A percentile compares a stretch with the other conserved stretches of the same genome.
Evolutionary conservation across 2,329 filamentous ascomycete genomes (phyloP).

Genomic region (Aspergillus candidus): DNA sequence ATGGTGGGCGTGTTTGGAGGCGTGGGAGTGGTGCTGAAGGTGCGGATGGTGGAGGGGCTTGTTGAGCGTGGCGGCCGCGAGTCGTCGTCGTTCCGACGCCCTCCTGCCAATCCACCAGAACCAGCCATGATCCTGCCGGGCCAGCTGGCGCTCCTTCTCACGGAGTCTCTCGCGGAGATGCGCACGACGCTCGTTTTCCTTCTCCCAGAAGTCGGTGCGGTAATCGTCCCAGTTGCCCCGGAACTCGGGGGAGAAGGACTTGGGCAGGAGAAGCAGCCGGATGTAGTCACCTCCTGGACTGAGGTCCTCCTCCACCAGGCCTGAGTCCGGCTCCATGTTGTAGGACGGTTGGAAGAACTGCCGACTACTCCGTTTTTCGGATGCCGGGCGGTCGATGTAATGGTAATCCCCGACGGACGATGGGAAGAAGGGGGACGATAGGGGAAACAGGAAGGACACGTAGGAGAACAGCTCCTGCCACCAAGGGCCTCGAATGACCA

Average conservation of each 20-base stretch:
- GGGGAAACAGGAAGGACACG: slow-evolving; percentile 70
- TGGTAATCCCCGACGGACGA: slow-evolving; percentile 64
- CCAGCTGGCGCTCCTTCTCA: slow-evolving; percentile 60
- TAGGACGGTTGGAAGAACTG: slow-evolving; percentile 34
- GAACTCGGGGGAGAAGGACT: slow-evolving; percentile 91
- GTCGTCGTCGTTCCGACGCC: slow-evolving; percentile 26
- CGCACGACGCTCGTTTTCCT: slow-evolving; percentile 82
- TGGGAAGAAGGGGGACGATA: slow-evolving; percentile 60
- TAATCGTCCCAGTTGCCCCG: slow-evolving; percentile 97
- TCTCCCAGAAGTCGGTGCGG: slow-evolving; percentile 91
- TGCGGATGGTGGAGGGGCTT: slow-evolving; percentile 22
- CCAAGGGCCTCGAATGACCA: slow-evolving; percentile 77
- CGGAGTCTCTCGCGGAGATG: slow-evolving; percentile 65
- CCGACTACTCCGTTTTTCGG: slow-evolving; percentile 35
- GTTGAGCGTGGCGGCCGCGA: slow-evolving; percentile 23
- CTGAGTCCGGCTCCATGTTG: slow-evolving; percentile 59
- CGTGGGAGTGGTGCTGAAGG: slow-evolving; percentile 24
- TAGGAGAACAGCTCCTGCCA: slow-evolving; percentile 71
- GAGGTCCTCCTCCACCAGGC: slow-evolving; percentile 76
- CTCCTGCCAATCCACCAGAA: slow-evolving; percentile 69
- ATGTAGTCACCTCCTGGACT: slow-evolving; percentile 86
- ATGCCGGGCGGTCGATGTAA: slow-evolving; percentile 59
- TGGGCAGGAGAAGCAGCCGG: slow-evolving; percentile 82
- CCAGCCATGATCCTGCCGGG: slow-evolving; percentile 64
- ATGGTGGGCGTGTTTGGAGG: slow-evolving; percentile 23